Evolutionary conservation across 1,284 basidiomycete species (phyloP).

Genomic region (Pholiota adiposa): DNA sequence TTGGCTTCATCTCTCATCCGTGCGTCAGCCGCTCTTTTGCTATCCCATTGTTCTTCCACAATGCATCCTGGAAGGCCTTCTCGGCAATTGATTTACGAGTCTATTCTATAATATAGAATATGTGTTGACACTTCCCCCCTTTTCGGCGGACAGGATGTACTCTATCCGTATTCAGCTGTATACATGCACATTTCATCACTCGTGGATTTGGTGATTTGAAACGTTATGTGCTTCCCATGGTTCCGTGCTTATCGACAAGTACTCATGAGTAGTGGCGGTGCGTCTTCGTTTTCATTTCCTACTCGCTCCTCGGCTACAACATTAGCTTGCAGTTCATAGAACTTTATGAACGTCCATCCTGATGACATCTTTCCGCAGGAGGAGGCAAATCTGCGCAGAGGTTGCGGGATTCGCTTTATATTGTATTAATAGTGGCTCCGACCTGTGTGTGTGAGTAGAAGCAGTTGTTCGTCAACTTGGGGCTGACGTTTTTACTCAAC

Average conservation of each 20-base stretch:
- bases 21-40: slow-evolving; percentile 11
- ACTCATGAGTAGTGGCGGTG: neutral
- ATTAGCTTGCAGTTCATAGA: neutral
- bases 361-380: neutral
- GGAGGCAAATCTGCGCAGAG: neutral
- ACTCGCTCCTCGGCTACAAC: neutral
- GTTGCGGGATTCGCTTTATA: neutral
- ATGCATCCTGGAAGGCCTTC: slow-evolving; percentile 13
- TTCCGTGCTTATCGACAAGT: neutral
- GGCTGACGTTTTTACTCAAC: neutral
- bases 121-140: slow-evolving; percentile 14
- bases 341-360: neutral
- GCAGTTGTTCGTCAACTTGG: neutral
- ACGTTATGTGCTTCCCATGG: neutral
- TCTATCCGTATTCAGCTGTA: slow-evolving; percentile 14
- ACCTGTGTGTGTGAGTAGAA: neutral
- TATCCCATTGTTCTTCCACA: slow-evolving; percentile 12
- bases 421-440: neutral
- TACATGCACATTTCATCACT: slow-evolving; percentile 2
- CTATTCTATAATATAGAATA: slow-evolving; percentile 21
- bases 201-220: neutral
- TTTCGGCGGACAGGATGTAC: slow-evolving; percentile 21
- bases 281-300: slow-evolving; percentile 2
- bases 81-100: slow-evolving; percentile 14
- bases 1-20: slow-evolving; percentile 7